Percentiles rank a stretch among this genome's conserved stretches.
These are phyloP conservation scores for Phyllostachys edulis DNA, from an alignment of 176 grass and related monocot genomes.

Conservation along the genomic window DNA sequence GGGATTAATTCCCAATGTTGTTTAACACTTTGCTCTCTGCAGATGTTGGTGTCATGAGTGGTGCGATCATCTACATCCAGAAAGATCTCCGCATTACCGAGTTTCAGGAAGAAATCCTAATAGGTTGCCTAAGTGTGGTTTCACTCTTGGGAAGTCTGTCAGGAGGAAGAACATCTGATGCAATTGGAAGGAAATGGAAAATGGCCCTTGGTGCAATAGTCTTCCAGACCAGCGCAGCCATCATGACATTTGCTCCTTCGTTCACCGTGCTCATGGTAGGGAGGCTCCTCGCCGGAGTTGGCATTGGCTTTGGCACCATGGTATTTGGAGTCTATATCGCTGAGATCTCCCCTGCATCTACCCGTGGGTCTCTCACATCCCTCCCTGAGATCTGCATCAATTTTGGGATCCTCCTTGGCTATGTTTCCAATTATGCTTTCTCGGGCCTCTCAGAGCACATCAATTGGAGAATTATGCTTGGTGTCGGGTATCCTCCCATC, in stretches of 20 bases:
- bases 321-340: slow-evolving; percentile 90
- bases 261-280: slow-evolving; percentile 77
- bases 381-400: slow-evolving; percentile 96
- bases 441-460: slow-evolving; percentile 80
- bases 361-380: slow-evolving; percentile 85
- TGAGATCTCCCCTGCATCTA: slow-evolving; percentile 79
- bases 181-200: slow-evolving; percentile 87
- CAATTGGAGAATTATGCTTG: slow-evolving; percentile 96
- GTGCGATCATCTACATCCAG: slow-evolving; percentile 77
- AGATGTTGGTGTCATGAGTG: slow-evolving; percentile 98
- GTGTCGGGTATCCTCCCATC: slow-evolving; percentile 79
- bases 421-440: slow-evolving; percentile 91
- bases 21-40: slow-evolving; percentile 25
- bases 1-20: background rate
- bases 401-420: slow-evolving; percentile 81
- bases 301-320: slow-evolving; percentile 93
- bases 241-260: slow-evolving; percentile 92
- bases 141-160: slow-evolving; percentile 86
- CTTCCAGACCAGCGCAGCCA: slow-evolving; percentile 67
- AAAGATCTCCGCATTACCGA: slow-evolving; percentile 88
- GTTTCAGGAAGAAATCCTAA: slow-evolving; percentile 83
- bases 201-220: slow-evolving; percentile 79
- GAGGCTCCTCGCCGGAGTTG: slow-evolving; percentile 70
- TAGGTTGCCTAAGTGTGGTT: slow-evolving; percentile 82
- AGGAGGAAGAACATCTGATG: slow-evolving; percentile 85